These are phyloP conservation scores for Solanum lignicaule DNA, from an alignment of 257 asterid genomes.

Conservation along the genomic window DNA sequence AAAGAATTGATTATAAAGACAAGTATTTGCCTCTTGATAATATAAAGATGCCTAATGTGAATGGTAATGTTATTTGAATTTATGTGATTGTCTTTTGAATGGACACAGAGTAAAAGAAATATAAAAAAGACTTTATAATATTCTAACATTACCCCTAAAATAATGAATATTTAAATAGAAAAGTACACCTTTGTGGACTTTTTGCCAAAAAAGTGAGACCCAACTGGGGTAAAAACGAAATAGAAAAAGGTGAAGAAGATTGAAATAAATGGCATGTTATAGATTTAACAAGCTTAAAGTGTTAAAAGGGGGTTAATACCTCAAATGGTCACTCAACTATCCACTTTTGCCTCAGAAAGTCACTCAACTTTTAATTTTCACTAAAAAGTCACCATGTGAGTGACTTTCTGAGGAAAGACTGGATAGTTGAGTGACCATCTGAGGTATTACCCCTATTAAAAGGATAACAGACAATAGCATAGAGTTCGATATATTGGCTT, in stretches of 20 bases:
- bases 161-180: too few relatives aligned
- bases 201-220: not conserved
- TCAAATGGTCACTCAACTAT: too few relatives aligned
- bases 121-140: not conserved
- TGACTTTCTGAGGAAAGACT: too few relatives aligned
- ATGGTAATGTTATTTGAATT: not conserved
- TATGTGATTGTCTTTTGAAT: too few relatives aligned
- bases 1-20: not conserved
- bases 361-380: too few relatives aligned
- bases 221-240: not conserved
- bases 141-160: not conserved
- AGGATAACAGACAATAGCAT: not conserved
- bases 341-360: too few relatives aligned
- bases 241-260: not conserved
- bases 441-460: too few relatives aligned
- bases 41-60: not conserved
- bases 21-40: not conserved
- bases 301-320: too few relatives aligned
- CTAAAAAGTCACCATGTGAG: too few relatives aligned
- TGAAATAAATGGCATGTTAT: not conserved
- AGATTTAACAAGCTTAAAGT: not conserved
- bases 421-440: too few relatives aligned
- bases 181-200: not conserved
- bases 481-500: constrained; percentile 32
- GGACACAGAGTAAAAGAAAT: too few relatives aligned